A percentile compares a stretch with the other conserved stretches of the same genome.
Conservation (phyloP, 495 filamentous ascomycete genomes). For the Hyaloscypha hepaticicola region DNA sequence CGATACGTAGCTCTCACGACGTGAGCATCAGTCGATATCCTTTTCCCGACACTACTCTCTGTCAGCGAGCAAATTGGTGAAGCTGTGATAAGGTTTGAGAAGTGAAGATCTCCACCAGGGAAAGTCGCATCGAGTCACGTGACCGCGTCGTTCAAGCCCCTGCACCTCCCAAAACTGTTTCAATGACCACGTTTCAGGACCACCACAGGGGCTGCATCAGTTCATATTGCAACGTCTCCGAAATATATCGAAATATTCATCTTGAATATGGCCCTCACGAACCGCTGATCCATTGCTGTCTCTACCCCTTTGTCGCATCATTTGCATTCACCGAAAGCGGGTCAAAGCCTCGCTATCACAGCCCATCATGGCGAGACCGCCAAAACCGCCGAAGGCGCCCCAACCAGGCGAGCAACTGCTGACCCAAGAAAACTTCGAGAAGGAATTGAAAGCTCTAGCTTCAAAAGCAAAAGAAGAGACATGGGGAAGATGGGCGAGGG, state of each 20-base stretch:
- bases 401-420: slow-evolving; percentile 18
- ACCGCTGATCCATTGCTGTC: neutral
- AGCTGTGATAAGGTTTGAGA: neutral
- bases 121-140: neutral
- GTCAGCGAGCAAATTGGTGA: no score
- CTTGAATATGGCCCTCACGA: neutral
- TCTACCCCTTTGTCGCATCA: neutral
- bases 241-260: slow-evolving; percentile 5
- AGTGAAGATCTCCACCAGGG: neutral
- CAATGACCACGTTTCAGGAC: slow-evolving; percentile 25
- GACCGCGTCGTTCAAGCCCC: neutral
- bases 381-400: slow-evolving; percentile 11
- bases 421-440: slow-evolving; percentile 50
- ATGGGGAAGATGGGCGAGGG: slow-evolving; percentile 32
- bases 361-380: slow-evolving; percentile 13
- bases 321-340: neutral
- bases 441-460: slow-evolving; percentile 49
- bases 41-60: no score
- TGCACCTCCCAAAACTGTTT: neutral
- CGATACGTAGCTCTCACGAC: no score
- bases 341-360: slow-evolving; percentile 13
- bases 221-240: slow-evolving; percentile 23
- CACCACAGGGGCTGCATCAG: slow-evolving; percentile 18
- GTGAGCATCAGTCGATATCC: no score
- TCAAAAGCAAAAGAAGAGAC: slow-evolving; percentile 50